Conservation (phyloP, 2,329 filamentous ascomycete species). For the Eurotiales sp. region DNA sequence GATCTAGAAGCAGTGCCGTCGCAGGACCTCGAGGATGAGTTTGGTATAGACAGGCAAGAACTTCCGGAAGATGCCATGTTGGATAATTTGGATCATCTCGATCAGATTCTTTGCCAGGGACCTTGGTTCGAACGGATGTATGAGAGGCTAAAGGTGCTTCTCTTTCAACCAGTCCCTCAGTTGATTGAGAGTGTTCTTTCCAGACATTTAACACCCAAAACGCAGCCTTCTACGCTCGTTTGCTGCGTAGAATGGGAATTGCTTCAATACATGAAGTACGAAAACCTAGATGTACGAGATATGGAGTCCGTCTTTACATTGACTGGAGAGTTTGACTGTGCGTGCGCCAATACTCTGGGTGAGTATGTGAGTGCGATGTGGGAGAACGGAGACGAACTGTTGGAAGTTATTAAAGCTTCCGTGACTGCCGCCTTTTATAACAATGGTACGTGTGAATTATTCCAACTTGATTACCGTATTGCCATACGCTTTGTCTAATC, state of each 20-base stretch:
- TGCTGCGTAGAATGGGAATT: background rate
- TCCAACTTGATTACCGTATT: background rate
- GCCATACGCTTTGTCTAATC: background rate
- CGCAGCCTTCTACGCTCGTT: background rate
- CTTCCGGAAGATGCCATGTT: background rate
- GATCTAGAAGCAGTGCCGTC: background rate
- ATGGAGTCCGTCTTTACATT: background rate
- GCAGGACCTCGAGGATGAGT: background rate
- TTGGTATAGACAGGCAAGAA: background rate
- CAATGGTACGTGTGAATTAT: background rate
- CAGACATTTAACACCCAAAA: background rate
- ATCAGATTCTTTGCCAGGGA: background rate
- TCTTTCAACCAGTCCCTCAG: background rate
- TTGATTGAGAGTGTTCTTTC: background rate
- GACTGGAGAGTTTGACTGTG: background rate
- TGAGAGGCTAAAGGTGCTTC: background rate
- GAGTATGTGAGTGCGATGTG: background rate
- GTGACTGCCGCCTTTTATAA: background rate
- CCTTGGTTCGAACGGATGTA: background rate
- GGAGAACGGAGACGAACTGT: background rate
- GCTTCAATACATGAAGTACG: constrained; percentile 1
- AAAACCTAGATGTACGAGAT: background rate
- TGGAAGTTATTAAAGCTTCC: background rate
- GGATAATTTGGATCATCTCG: background rate
- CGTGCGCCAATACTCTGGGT: background rate